These are phyloP conservation scores for Leishmania aethiopica DNA, from an alignment of 208 protist genomes.

Conservation along the genomic window DNA sequence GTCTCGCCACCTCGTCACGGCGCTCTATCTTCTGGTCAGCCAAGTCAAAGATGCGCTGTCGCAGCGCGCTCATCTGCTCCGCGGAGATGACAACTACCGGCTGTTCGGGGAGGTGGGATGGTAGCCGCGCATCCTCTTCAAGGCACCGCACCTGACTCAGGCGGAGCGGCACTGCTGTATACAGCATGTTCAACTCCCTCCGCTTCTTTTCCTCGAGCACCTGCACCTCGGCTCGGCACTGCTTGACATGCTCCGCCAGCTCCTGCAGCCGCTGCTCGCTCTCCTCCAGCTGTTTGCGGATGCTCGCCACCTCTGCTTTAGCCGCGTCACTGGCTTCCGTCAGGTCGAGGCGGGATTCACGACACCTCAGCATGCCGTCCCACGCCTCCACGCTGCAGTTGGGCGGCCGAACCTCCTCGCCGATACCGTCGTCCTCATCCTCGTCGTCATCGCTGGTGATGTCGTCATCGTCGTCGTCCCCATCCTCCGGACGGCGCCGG, in stretches of 20 bases:
- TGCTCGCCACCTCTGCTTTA: constrained; percentile 38
- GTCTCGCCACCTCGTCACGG: constrained; percentile 49
- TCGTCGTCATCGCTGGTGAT: constrained; percentile 87
- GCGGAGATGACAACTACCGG: constrained; percentile 85
- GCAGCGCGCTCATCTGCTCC: constrained; percentile 62
- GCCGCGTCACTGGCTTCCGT: constrained; percentile 84
- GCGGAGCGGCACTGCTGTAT: constrained; percentile 89
- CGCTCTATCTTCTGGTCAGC: constrained; percentile 73
- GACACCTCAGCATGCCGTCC: constrained; percentile 83
- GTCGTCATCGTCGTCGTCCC: constrained; percentile 85
- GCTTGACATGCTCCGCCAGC: constrained; percentile 55
- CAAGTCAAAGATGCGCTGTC: constrained; percentile 76
- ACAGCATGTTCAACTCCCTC: constrained; percentile 94
- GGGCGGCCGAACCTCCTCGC: constrained; percentile 91
- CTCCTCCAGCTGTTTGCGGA: constrained; percentile 42
- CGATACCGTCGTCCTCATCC: constrained; percentile 89
- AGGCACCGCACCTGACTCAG: constrained; percentile 87
- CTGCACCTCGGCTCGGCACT: constrained; percentile 84
- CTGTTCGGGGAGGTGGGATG: constrained; percentile 46
- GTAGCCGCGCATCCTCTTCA: constrained; percentile 36
- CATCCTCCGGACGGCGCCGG: constrained; percentile 51
- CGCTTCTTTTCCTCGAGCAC: constrained; percentile 94
- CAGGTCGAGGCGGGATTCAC: constrained; percentile 92
- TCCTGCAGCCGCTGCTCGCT: constrained; percentile 72
- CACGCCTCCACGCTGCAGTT: constrained; percentile 88